Percentiles rank a stretch among this genome's conserved stretches.
phyloP scores from a whole-genome alignment of 2,329 filamentous ascomycete species.

The Fusarium citri region DNA sequence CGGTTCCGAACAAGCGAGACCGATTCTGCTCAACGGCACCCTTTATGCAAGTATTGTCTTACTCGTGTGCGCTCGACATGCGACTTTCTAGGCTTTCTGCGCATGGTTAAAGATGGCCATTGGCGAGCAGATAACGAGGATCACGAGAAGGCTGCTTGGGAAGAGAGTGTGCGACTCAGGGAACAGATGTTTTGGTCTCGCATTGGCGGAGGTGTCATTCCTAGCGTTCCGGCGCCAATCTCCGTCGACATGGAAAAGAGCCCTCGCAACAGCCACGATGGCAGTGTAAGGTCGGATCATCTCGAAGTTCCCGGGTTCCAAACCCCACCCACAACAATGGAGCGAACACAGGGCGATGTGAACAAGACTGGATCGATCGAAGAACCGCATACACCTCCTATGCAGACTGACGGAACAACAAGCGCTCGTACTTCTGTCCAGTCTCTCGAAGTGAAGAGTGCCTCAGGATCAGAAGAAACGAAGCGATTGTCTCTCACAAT shows the following conservation, averaged over 20 bases:
- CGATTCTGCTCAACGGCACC: slow-evolving; percentile 88
- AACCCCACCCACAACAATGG: slow-evolving; percentile 40
- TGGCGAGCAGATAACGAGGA: slow-evolving; percentile 87
- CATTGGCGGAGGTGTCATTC: slow-evolving; percentile 90
- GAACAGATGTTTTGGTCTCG: slow-evolving; percentile 98
- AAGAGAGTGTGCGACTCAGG: slow-evolving; percentile 88
- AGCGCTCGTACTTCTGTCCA: slow-evolving; percentile 46
- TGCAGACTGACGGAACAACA: slow-evolving; percentile 45
- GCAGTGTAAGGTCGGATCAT: slow-evolving; percentile 26
- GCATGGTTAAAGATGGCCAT: slow-evolving; percentile 92
- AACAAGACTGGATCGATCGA: slow-evolving; percentile 31
- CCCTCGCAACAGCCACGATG: slow-evolving; percentile 52
- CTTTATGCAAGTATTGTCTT: slow-evolving; percentile 90
- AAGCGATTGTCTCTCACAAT: slow-evolving; percentile 49
- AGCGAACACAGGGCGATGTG: slow-evolving; percentile 31
- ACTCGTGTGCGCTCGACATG: slow-evolving; percentile 86
- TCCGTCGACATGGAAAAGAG: slow-evolving; percentile 50
- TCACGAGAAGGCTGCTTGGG: slow-evolving; percentile 90
- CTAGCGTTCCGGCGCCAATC: slow-evolving; percentile 58
- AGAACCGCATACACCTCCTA: slow-evolving; percentile 48
- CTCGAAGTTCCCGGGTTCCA: slow-evolving; percentile 40
- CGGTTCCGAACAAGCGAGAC: slow-evolving; percentile 90
- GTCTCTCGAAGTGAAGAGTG: slow-evolving; percentile 45
- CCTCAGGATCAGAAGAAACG: slow-evolving; percentile 39
- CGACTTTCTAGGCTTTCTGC: slow-evolving; percentile 90